A percentile compares a stretch with the other conserved stretches of the same genome.
Evolutionary conservation across 2,329 filamentous ascomycete genomes (phyloP).

Genomic region (Aspergillus floridensis): DNA sequence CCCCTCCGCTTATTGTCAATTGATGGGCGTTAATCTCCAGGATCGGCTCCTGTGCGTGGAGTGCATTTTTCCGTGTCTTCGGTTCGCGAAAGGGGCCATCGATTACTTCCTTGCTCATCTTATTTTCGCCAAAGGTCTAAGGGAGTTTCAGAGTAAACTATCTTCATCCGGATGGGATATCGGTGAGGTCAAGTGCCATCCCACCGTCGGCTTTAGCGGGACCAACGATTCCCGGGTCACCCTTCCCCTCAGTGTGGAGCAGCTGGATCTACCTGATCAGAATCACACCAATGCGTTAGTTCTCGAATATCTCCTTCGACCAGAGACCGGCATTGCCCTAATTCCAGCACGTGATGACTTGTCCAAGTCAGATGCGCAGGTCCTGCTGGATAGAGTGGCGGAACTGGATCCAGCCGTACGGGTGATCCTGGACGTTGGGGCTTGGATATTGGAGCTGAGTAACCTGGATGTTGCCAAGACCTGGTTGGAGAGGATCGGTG

Average conservation of each 20-base stretch:
- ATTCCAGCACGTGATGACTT: constrained; percentile 16
- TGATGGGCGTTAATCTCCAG: constrained; percentile 58
- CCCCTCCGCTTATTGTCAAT: constrained; percentile 37
- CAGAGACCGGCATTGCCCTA: constrained; percentile 45
- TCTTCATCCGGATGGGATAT: constrained; percentile 69
- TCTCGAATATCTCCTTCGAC: constrained; percentile 55
- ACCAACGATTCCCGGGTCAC: constrained; percentile 63
- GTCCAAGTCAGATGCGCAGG: constrained; percentile 23
- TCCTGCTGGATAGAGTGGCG: constrained; percentile 49
- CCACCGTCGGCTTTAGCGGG: constrained; percentile 66
- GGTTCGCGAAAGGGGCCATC: constrained; percentile 52
- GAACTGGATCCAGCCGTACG: constrained; percentile 42
- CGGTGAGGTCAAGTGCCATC: constrained; percentile 41
- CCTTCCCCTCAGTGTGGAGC: constrained; percentile 56
- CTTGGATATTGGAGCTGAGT: constrained; percentile 63
- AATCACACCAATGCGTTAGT: constrained; percentile 68
- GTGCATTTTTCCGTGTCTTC: constrained; percentile 54
- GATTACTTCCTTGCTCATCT: constrained; percentile 62
- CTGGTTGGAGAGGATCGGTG: constrained; percentile 50
- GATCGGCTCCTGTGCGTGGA: constrained; percentile 51
- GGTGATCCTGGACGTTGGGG: constrained; percentile 70
- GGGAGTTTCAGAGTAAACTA: constrained; percentile 62
- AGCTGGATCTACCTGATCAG: constrained; percentile 56
- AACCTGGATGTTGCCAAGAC: constrained; percentile 54
- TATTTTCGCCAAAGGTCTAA: constrained; percentile 62